A percentile compares a stretch with the other conserved stretches of the same genome.
phyloP scores from a whole-genome alignment of 495 filamentous ascomycete species.

The Lasiosphaeris hirsuta region DNA sequence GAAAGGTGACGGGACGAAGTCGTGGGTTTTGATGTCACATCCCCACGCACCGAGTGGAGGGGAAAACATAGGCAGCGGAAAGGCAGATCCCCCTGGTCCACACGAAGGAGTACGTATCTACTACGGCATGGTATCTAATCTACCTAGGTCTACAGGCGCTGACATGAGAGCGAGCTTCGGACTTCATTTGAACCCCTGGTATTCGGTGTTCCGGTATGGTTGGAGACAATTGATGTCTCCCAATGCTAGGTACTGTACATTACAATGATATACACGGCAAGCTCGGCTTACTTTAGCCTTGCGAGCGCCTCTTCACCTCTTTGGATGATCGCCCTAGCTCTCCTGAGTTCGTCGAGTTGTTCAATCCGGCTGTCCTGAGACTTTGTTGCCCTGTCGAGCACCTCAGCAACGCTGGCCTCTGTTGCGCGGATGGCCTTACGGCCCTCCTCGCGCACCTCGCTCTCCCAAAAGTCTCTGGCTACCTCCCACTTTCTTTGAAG shows the following conservation, averaged over 20 bases:
- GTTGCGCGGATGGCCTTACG: slow-evolving; percentile 65
- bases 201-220: too few relatives aligned
- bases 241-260: slow-evolving; percentile 7
- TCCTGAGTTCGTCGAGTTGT: slow-evolving; percentile 44
- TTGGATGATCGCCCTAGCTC: slow-evolving; percentile 54
- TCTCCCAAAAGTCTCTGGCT: slow-evolving; percentile 68
- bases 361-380: slow-evolving; percentile 18
- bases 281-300: slow-evolving; percentile 10
- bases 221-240: neutral
- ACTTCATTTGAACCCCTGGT: too few relatives aligned
- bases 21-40: too few relatives aligned
- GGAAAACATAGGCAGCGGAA: neutral
- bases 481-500: slow-evolving; percentile 79
- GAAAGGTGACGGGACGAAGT: neutral
- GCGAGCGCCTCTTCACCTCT: slow-evolving; percentile 40
- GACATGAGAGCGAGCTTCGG: neutral
- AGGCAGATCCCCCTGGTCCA: neutral
- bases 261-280: neutral
- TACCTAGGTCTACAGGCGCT: slow-evolving; percentile 6
- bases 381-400: slow-evolving; percentile 48
- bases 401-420: slow-evolving; percentile 59
- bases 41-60: too few relatives aligned
- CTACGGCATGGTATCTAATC: slow-evolving; percentile 4
- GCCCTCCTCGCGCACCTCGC: slow-evolving; percentile 75
- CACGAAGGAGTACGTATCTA: slow-evolving; percentile 9